Percentiles rank a stretch among this genome's conserved stretches.
Conservation (phyloP, 2,329 filamentous ascomycete species). For the Xylaria sp. region DNA sequence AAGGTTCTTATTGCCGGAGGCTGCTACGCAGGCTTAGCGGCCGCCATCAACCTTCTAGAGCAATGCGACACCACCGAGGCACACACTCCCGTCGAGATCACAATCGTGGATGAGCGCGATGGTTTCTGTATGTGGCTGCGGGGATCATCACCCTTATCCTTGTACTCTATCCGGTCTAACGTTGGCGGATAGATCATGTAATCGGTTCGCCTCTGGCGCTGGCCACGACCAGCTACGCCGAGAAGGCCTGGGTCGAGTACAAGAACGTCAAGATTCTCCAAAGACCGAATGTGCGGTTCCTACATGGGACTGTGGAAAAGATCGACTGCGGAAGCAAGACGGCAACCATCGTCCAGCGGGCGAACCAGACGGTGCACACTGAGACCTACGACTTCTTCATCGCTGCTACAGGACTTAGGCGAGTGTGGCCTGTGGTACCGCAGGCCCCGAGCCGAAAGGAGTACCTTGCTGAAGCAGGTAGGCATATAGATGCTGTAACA, state of each 20-base stretch:
- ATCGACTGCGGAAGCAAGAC: constrained; percentile 64
- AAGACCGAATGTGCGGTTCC: constrained; percentile 61
- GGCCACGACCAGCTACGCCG: constrained; percentile 63
- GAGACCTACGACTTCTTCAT: constrained; percentile 75
- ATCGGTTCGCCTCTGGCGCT: constrained; percentile 77
- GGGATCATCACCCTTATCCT: not conserved
- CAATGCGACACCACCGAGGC: constrained; percentile 55
- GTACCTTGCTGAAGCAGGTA: constrained; percentile 64
- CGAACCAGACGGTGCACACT: constrained; percentile 46
- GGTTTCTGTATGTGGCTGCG: constrained; percentile 69
- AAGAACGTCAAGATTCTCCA: constrained; percentile 68
- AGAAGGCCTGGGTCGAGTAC: constrained; percentile 72
- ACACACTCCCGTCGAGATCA: constrained; percentile 66
- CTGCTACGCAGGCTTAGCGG: constrained; percentile 71
- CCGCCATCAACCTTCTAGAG: constrained; percentile 68
- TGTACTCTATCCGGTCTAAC: constrained; percentile 14
- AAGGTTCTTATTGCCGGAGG: constrained; percentile 70
- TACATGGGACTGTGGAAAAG: constrained; percentile 65
- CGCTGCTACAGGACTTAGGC: constrained; percentile 68
- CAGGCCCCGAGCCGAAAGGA: constrained; percentile 63
- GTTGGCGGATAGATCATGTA: constrained; percentile 61
- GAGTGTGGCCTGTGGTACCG: constrained; percentile 74
- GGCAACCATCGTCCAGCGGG: constrained; percentile 56
- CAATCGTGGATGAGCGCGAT: constrained; percentile 77
- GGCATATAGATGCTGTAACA: constrained; percentile 59